phyloP scores from a whole-genome alignment of 108 stramenopile genomes.

The Cyclostephanos invisitatus region DNA sequence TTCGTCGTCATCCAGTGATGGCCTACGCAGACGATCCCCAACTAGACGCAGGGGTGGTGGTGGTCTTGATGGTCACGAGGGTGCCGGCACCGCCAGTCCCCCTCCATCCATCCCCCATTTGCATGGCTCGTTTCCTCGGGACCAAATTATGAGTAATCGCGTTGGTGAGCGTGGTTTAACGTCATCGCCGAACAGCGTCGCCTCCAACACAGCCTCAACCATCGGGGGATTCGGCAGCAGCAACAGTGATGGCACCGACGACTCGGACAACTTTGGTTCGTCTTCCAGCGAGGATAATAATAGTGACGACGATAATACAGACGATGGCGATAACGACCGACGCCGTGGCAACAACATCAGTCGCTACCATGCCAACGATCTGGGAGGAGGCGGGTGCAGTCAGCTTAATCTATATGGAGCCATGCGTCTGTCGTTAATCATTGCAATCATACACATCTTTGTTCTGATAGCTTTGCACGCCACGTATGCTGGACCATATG shows the following conservation, averaged over 20 bases:
- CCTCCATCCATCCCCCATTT: conserved; percentile 15
- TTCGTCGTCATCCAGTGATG: conserved; percentile 8
- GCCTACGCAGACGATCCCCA: conserved; percentile 4
- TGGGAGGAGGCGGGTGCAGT: conserved; percentile 39
- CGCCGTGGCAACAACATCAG: background rate
- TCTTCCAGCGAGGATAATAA: background rate
- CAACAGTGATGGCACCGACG: background rate
- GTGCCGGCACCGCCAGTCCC: background rate
- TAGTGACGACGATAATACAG: conserved; percentile 12
- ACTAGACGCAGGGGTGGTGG: background rate
- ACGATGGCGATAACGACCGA: conserved; percentile 21
- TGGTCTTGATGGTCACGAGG: background rate
- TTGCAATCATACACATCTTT: conserved; percentile 39
- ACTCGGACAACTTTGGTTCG: background rate
- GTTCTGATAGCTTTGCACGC: conserved; percentile 41
- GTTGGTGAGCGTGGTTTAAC: conserved; percentile 1
- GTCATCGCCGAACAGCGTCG: background rate
- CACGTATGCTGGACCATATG: conserved; percentile 51
- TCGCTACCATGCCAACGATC: conserved; percentile 12
- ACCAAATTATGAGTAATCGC: background rate
- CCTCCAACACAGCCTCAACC: background rate
- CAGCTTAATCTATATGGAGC: conserved; percentile 37
- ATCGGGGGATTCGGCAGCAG: conserved; percentile 10
- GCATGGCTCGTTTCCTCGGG: background rate
- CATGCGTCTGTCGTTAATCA: conserved; percentile 27